Percentiles rank a stretch among this genome's conserved stretches.
phyloP scores from a whole-genome alignment of 2,329 filamentous ascomycete genomes.

The Trichoderma sp. region DNA sequence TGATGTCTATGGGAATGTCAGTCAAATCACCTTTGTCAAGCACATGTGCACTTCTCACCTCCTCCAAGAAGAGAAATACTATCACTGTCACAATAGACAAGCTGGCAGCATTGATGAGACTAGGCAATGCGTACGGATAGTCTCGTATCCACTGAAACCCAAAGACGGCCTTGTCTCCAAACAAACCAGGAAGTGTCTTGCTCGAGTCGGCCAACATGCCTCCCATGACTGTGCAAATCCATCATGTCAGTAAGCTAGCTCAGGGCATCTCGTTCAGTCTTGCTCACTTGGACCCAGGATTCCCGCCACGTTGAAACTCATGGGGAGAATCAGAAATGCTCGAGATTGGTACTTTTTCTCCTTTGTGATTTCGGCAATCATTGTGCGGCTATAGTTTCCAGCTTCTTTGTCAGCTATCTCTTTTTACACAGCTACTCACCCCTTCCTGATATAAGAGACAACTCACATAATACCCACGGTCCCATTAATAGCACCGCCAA shows the following conservation, averaged over 20 bases:
- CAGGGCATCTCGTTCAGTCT: background rate
- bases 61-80: slow-evolving; percentile 67
- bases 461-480: slow-evolving; percentile 50
- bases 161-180: slow-evolving; percentile 12
- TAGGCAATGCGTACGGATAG: slow-evolving; percentile 70
- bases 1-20: slow-evolving; percentile 32
- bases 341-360: slow-evolving; percentile 41
- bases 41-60: slow-evolving; percentile 41
- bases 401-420: slow-evolving; percentile 13
- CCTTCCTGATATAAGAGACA: background rate
- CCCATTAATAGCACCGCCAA: slow-evolving; percentile 59
- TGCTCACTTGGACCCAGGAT: slow-evolving; percentile 1
- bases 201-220: slow-evolving; percentile 8
- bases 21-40: background rate
- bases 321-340: slow-evolving; percentile 10
- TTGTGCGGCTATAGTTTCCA: slow-evolving; percentile 38
- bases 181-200: slow-evolving; percentile 1
- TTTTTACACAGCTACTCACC: background rate
- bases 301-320: slow-evolving; percentile 6
- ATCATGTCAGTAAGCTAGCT: background rate
- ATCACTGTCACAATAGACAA: slow-evolving; percentile 53
- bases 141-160: slow-evolving; percentile 53
- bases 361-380: slow-evolving; percentile 49
- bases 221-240: background rate
- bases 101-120: slow-evolving; percentile 62